Percentiles rank a stretch among this genome's conserved stretches.
Conservation (phyloP, 164 flowering plant genomes). For the Piper betle region DNA sequence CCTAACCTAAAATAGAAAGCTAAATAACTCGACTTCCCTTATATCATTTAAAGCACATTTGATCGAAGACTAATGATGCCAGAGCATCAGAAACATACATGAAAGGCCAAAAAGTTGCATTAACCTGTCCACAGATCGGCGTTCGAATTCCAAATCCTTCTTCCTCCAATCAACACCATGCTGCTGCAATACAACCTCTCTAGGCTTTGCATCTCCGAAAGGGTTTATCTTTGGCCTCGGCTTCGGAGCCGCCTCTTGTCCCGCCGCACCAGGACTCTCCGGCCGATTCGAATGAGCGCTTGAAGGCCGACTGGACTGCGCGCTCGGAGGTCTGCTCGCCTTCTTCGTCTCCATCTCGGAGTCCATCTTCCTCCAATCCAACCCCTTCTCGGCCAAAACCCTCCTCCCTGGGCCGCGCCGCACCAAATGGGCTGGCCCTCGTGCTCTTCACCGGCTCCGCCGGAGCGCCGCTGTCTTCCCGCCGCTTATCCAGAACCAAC, state of each 20-base stretch:
- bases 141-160: slow-evolving; percentile 79
- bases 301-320: slow-evolving; percentile 75
- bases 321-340: slow-evolving; percentile 57
- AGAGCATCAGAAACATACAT: too few species aligned
- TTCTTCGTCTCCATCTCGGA: slow-evolving; percentile 50
- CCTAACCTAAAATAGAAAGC: background rate
- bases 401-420: slow-evolving; percentile 84
- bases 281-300: slow-evolving; percentile 63
- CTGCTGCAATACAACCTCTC: slow-evolving; percentile 66
- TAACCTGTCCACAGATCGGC: slow-evolving; percentile 60
- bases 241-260: slow-evolving; percentile 26
- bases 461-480: slow-evolving; percentile 14
- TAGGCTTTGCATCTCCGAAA: slow-evolving; percentile 91
- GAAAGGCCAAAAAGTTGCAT: background rate
- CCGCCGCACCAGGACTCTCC: slow-evolving; percentile 24
- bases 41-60: background rate
- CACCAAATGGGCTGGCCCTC: slow-evolving; percentile 75
- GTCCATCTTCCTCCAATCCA: slow-evolving; percentile 77
- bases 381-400: slow-evolving; percentile 79
- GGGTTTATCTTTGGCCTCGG: slow-evolving; percentile 72
- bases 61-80: background rate
- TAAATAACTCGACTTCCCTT: too few species aligned
- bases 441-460: slow-evolving; percentile 24
- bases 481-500: slow-evolving; percentile 40
- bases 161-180: slow-evolving; percentile 86